These are phyloP conservation scores for Dryas integrifolia DNA, from an alignment of 331 rosid species.

Conservation along the genomic window DNA sequence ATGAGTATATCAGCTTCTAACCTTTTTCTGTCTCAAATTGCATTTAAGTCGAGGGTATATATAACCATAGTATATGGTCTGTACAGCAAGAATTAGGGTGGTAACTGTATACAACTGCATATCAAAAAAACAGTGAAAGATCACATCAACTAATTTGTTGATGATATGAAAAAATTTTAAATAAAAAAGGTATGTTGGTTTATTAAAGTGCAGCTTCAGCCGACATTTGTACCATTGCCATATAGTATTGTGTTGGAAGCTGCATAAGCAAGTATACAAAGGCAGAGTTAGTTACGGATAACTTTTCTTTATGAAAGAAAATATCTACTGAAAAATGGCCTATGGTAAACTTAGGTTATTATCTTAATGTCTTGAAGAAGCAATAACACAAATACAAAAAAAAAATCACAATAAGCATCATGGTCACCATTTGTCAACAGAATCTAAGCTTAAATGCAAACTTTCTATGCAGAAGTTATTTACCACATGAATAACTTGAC, in stretches of 20 bases:
- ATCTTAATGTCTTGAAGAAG: neutral
- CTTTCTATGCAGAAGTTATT: neutral
- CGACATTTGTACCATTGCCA: slow-evolving; percentile 63
- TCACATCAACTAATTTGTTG: slow-evolving; percentile 24
- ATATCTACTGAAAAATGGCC: neutral
- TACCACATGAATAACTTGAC: neutral
- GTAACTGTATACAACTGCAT: slow-evolving; percentile 66
- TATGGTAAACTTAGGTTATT: neutral
- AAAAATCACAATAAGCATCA: neutral
- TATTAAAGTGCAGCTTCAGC: slow-evolving; percentile 19
- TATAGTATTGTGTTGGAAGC: slow-evolving; percentile 83
- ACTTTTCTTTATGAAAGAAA: neutral
- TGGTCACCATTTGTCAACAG: neutral
- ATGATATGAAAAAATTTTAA: slow-evolving; percentile 12
- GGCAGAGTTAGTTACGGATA: slow-evolving; percentile 13
- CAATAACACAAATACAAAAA: neutral
- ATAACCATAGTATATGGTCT: slow-evolving; percentile 53
- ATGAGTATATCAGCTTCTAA: slow-evolving; percentile 19
- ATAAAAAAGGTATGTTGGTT: neutral
- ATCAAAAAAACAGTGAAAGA: slow-evolving; percentile 25
- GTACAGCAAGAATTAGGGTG: slow-evolving; percentile 49
- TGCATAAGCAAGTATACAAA: slow-evolving; percentile 48
- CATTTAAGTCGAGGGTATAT: slow-evolving; percentile 45
- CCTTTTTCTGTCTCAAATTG: slow-evolving; percentile 44
- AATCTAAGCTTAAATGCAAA: neutral